Percentiles rank a stretch among this genome's conserved stretches.
phyloP scores from a whole-genome alignment of 2,329 filamentous ascomycete genomes.

The Monilinia laxa region DNA sequence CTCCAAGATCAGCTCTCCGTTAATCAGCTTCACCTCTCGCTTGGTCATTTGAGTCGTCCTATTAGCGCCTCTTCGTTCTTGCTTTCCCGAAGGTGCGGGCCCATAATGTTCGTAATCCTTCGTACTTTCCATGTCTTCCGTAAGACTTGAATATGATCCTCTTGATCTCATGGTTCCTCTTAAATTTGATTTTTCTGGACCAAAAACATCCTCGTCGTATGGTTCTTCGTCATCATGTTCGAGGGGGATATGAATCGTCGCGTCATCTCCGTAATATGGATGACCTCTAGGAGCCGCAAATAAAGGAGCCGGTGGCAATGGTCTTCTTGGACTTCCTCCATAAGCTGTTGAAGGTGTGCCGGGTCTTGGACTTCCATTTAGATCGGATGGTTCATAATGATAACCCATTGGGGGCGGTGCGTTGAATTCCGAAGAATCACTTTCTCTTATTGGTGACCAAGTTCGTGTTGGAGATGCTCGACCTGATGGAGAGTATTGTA shows the following conservation, averaged over 20 bases:
- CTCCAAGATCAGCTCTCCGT: slow-evolving; percentile 94
- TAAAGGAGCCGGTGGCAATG: slow-evolving; percentile 82
- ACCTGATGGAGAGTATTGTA: slow-evolving; percentile 49
- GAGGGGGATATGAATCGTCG: slow-evolving; percentile 71
- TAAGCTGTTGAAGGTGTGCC: slow-evolving; percentile 89
- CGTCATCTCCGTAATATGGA: slow-evolving; percentile 61
- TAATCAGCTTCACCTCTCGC: slow-evolving; percentile 94
- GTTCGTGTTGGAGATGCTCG: slow-evolving; percentile 55
- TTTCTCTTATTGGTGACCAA: slow-evolving; percentile 54
- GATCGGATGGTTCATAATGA: slow-evolving; percentile 80
- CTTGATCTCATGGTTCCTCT: slow-evolving; percentile 34
- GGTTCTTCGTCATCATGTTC: slow-evolving; percentile 51
- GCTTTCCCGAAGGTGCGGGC: slow-evolving; percentile 80
- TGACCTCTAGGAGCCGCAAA: slow-evolving; percentile 60
- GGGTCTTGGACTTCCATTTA: slow-evolving; percentile 86
- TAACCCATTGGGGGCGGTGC: slow-evolving; percentile 67
- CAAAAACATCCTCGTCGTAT: slow-evolving; percentile 68
- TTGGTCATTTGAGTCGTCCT: slow-evolving; percentile 78
- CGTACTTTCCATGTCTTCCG: slow-evolving; percentile 42
- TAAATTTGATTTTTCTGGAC: slow-evolving; percentile 46
- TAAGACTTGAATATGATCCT: slow-evolving; percentile 44
- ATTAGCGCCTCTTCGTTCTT: slow-evolving; percentile 78
- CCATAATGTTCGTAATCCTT: slow-evolving; percentile 77
- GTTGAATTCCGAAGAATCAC: slow-evolving; percentile 56
- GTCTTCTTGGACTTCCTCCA: slow-evolving; percentile 80